Evolutionary conservation across 2,329 filamentous ascomycete species (phyloP), one percentile per base, ranked within the genome.

Genomic region (Sarocladium kiliense): DNA sequence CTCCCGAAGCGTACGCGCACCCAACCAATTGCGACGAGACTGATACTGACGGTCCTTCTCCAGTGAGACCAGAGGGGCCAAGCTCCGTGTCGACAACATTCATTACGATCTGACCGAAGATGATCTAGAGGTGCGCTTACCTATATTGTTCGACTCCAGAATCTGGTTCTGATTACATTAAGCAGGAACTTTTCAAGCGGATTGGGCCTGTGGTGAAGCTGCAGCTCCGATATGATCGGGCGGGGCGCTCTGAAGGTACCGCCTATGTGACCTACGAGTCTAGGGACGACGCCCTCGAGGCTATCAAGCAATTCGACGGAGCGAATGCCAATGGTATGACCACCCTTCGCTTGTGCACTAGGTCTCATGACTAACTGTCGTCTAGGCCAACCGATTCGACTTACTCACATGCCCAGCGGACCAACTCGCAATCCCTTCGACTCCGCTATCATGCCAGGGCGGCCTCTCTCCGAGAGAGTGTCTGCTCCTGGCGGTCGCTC

Each of bases 71-170:
- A 73, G 74, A 56, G 85, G 86, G 62, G 78, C 85, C 45, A 93
- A 90, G 71, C 72, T 97, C 61, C 86, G 87, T 61, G 87, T 96
- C 58, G 90, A 95, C 58, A 96, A 96, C 68, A 76, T 97, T 56
- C 92, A 97, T 70, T 97, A 96, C 70, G 92, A 97, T 58, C 79
- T 97, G 59, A 92, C 88, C 12, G 85, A 93, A 69, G 85, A 87
- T 36, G 92, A 96, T 66, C 79, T 96, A 54, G 81, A 88, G 65
- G 91, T 95, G 74, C 56, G 72, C 12, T 49, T 49, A 4, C 30
- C n/a, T 12, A n/a, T 23, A 11, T 27, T 19, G 21, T 23, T 44
- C 30, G 30, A 32, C 10, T 53, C 4, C 14, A 4, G 39, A 10
- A 39, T 11, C 18, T 16, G 19, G 18, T 14, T n/a, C 26, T 26